A percentile compares a stretch with the other conserved stretches of the same genome.
Evolutionary conservation across 768 basidiomycete species (phyloP).

Genomic region (Leccinum barrowsii): DNA sequence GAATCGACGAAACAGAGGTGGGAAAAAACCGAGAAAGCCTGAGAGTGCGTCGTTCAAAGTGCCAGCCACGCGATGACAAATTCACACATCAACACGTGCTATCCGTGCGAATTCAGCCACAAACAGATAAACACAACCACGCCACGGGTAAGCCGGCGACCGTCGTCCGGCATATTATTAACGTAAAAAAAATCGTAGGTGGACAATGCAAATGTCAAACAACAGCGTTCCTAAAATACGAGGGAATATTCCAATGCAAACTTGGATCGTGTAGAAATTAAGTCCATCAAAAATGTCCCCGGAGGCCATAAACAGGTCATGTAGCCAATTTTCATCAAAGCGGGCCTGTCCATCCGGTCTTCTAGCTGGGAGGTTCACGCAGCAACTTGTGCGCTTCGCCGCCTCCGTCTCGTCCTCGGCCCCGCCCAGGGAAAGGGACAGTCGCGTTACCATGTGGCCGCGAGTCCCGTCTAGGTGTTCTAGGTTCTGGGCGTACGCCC

Average conservation of each 20-base stretch:
- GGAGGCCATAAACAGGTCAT: constrained; percentile 14
- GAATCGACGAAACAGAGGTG: constrained; percentile 41
- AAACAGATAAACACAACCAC: constrained; percentile 13
- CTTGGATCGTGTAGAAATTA: constrained; percentile 8
- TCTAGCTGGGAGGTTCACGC: constrained; percentile 33
- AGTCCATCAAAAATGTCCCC: constrained; percentile 22
- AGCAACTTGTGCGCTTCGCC: background rate
- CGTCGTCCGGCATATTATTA: constrained; percentile 19
- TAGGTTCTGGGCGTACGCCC: constrained; percentile 26
- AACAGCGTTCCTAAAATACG: constrained; percentile 17
- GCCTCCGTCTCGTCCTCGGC: constrained; percentile 10
- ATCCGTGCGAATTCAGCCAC: constrained; percentile 29
- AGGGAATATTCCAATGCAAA: constrained; percentile 19
- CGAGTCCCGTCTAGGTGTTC: constrained; percentile 23
- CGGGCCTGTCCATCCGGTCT: background rate
- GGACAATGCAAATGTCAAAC: constrained; percentile 9
- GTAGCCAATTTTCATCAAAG: background rate
- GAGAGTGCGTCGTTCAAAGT: constrained; percentile 23
- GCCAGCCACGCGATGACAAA: constrained; percentile 16
- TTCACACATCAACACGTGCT: constrained; percentile 29
- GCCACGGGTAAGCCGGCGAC: background rate
- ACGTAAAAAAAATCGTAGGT: constrained; percentile 6
- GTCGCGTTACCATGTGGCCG: constrained; percentile 18
- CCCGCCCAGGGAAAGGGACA: constrained; percentile 34
- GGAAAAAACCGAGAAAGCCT: constrained; percentile 40